A percentile compares a stretch with the other conserved stretches of the same genome.
Conservation (phyloP, 208 protist species). For the Leptomonas pyrrhocoris region DNA sequence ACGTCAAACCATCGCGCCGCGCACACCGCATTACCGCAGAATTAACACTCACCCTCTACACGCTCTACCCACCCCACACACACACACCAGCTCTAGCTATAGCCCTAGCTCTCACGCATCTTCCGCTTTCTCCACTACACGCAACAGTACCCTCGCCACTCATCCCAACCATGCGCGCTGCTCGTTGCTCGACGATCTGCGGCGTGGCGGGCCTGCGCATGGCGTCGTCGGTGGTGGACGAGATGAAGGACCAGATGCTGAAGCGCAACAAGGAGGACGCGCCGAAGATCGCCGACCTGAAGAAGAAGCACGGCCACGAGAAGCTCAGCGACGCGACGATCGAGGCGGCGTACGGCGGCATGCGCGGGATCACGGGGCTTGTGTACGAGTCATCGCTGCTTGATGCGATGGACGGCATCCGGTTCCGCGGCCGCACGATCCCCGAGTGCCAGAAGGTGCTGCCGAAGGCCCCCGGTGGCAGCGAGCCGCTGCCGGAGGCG, state of each 20-base stretch:
- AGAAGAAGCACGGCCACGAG: constrained; percentile 76
- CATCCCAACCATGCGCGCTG: constrained; percentile 38
- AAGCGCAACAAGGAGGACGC: constrained; percentile 42
- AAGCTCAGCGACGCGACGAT: constrained; percentile 92
- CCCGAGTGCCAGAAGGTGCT: constrained; percentile 93
- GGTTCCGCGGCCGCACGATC: constrained; percentile 96
- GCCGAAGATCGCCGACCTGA: constrained; percentile 84
- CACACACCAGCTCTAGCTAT: no score
- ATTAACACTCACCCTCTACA: neutral
- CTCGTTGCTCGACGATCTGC: constrained; percentile 30
- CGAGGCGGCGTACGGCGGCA: constrained; percentile 93
- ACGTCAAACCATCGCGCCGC: no score
- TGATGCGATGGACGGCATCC: constrained; percentile 96
- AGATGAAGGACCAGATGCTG: constrained; percentile 58
- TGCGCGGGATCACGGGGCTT: constrained; percentile 95
- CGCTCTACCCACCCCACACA: no score
- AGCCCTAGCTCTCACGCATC: neutral
- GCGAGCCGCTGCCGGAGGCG: constrained; percentile 95
- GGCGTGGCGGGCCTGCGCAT: constrained; percentile 28
- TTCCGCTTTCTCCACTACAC: neutral
- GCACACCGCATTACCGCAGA: neutral
- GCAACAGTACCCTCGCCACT: no score
- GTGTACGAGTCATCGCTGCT: constrained; percentile 97
- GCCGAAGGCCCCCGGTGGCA: constrained; percentile 86
- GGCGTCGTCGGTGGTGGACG: constrained; percentile 42